phyloP scores from a whole-genome alignment of 164 flowering plant genomes.

The Macadamia tetraphylla region DNA sequence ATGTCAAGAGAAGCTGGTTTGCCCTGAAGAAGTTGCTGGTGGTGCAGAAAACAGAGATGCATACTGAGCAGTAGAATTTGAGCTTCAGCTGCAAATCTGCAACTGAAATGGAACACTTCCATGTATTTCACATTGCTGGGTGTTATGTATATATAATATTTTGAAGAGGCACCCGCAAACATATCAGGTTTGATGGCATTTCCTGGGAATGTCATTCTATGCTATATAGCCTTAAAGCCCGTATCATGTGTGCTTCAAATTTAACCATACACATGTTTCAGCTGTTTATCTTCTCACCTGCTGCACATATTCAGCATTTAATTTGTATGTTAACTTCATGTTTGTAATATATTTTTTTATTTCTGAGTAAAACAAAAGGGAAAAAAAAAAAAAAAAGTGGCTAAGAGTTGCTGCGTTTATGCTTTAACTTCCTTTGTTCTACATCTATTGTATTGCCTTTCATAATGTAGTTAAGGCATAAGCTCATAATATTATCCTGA shows the following conservation, averaged over 20 bases:
- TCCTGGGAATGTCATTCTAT: slow-evolving; percentile 4
- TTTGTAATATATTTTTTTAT: too few species aligned
- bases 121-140: slow-evolving; percentile 7
- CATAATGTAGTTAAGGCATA: too few species aligned
- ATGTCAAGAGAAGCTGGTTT: slow-evolving; percentile 29
- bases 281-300: background rate
- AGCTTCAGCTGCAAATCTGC: slow-evolving; percentile 6
- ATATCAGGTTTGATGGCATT: slow-evolving; percentile 16
- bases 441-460: too few species aligned
- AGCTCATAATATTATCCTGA: too few species aligned
- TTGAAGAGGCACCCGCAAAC: slow-evolving; percentile 5
- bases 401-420: too few species aligned
- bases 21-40: slow-evolving; percentile 17
- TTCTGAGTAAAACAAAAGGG: too few species aligned
- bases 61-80: slow-evolving; percentile 14
- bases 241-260: background rate
- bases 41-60: slow-evolving; percentile 19
- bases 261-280: background rate
- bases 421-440: too few species aligned
- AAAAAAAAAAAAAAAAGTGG: too few species aligned
- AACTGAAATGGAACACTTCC: background rate
- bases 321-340: background rate
- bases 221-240: background rate
- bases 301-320: background rate
- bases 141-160: slow-evolving; percentile 15